phyloP scores from a whole-genome alignment of 345 rosid species.

The Corymbia maculata region DNA sequence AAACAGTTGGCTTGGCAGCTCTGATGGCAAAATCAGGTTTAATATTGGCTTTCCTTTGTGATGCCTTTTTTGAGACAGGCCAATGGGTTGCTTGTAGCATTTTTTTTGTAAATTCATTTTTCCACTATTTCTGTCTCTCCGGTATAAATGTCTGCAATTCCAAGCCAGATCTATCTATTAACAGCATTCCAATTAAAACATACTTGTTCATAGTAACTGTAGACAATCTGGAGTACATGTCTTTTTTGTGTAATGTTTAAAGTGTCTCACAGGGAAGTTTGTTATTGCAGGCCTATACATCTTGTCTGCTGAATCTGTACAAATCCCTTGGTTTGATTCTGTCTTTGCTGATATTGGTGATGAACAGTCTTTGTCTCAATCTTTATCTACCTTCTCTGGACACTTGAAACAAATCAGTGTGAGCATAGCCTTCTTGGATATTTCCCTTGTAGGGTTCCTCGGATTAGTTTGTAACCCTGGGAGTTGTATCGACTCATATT shows the following conservation, averaged over 20 bases:
- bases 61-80: background rate
- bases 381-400: conserved; percentile 91
- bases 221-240: background rate
- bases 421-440: conserved; percentile 16
- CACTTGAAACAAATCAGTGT: conserved; percentile 89
- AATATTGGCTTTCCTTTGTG: background rate
- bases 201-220: background rate
- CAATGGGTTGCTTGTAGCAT: background rate
- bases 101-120: background rate
- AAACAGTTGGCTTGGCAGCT: conserved; percentile 89
- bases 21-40: conserved; percentile 96
- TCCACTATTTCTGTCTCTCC: background rate
- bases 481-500: background rate
- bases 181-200: background rate
- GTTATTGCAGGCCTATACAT: conserved; percentile 65
- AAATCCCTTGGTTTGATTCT: conserved; percentile 88
- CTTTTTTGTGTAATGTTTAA: background rate
- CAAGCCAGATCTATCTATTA: background rate
- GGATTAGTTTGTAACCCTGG: background rate
- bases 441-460: background rate
- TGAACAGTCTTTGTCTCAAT: conserved; percentile 87
- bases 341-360: conserved; percentile 95
- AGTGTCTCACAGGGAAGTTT: background rate
- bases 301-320: conserved; percentile 74
- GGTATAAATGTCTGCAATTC: background rate